Evolutionary conservation across 2,329 filamentous ascomycete genomes (phyloP), one percentile per base, ranked within the genome.

Genomic region (Zymoseptoria pseudotritici): DNA sequence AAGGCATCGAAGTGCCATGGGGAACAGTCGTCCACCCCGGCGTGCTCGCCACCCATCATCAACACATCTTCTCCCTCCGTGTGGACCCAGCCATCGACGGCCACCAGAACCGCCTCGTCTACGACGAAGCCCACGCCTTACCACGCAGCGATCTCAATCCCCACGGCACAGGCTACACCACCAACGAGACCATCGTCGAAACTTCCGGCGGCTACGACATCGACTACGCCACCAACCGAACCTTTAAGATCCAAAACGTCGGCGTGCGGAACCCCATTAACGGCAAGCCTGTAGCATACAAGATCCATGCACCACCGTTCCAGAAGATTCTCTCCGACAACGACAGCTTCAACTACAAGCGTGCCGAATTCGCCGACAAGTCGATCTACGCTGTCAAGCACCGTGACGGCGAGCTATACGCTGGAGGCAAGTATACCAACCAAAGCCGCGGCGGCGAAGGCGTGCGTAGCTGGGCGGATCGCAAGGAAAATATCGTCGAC

Each of bases 11-110:
- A 11, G 85, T 88, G 3, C 82, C 83, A 2, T 88, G 83, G 77
- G 86, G 86, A 36, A 89, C 86, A 0, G 82, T 88, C 50, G 85
- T 89, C 4, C 84, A 86, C 60, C 86, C 86, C 0, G 86, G 86
- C 51, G 86, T 87, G 17, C 81, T 90, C 36, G 87, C 86, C 2
- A 78, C 79, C 0, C 85, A 88, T 73, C 88, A 91, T 69, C 88
- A 92, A 70, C 89, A 91, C 73, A 88, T 91, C 71, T 90, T 92
- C 76, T 72, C 76, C 63, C 68, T 82, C 63, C 74, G 80, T 58
- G 66, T 83, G 60, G 74, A 82, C 72, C 73, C 78, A 31, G 72
- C 74, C 66, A 71, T 81, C 60, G 77, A 82, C 62, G 76, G 79
- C 59, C 70, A 74, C 66, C 59, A 73, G 56, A 78, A 81, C 70